These are phyloP conservation scores for Wickerhamomyces bisporus DNA, from an alignment of 805 yeast species.

Conservation along the genomic window DNA sequence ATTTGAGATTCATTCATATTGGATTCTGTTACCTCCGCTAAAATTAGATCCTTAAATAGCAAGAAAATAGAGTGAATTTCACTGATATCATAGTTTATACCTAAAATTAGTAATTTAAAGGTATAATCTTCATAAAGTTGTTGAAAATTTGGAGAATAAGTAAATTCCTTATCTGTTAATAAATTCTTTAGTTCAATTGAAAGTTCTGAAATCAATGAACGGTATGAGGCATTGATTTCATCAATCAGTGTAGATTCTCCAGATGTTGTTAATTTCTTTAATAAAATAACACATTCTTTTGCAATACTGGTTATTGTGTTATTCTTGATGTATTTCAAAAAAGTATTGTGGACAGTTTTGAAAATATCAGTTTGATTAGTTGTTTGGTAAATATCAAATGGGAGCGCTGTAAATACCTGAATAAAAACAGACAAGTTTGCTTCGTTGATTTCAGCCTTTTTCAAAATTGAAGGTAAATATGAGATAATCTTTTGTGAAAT, in stretches of 20 bases:
- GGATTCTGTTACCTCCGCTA: background rate
- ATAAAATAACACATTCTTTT: constrained; percentile 8
- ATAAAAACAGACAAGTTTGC: constrained; percentile 11
- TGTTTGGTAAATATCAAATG: constrained; percentile 18
- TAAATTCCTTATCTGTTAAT: background rate
- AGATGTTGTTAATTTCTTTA: constrained; percentile 4
- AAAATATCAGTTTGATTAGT: constrained; percentile 11
- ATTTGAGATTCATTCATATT: background rate
- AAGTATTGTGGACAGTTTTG: constrained; percentile 5
- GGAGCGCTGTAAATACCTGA: constrained; percentile 14
- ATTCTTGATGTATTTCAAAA: constrained; percentile 17
- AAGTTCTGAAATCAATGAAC: constrained; percentile 11
- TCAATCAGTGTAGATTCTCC: constrained; percentile 4
- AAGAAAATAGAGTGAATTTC: constrained; percentile 8
- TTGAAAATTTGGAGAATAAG: constrained; percentile 2
- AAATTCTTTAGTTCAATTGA: background rate
- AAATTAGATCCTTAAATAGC: constrained; percentile 7
- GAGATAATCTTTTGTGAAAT: constrained; percentile 11
- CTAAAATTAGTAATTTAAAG: constrained; percentile 15
- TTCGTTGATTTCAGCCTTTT: constrained; percentile 11
- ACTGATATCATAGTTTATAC: constrained; percentile 10
- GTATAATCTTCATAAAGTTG: constrained; percentile 16
- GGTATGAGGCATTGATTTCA: constrained; percentile 8
- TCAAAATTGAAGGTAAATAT: constrained; percentile 8
- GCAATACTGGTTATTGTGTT: constrained; percentile 10